Conservation (phyloP, 75 land plant species). For the Larix kaempferi region DNA sequence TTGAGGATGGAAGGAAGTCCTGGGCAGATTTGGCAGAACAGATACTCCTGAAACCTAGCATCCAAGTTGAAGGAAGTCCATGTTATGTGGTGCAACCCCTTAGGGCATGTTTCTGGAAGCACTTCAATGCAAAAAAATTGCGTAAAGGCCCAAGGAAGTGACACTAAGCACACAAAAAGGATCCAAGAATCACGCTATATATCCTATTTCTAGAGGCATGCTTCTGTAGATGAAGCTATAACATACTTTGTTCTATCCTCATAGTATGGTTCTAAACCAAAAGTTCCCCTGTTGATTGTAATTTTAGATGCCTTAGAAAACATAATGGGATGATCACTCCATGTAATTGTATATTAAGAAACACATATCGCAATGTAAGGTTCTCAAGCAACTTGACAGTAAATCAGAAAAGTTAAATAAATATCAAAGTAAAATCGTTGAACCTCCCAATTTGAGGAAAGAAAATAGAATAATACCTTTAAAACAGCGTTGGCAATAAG, state of each 20-base stretch:
- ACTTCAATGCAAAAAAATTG: too few relatives aligned
- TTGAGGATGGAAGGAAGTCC: too few relatives aligned
- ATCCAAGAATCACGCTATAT: neutral
- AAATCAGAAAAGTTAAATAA: neutral
- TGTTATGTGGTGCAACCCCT: too few relatives aligned
- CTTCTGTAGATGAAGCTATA: neutral
- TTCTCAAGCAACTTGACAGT: neutral
- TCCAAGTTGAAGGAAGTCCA: too few relatives aligned
- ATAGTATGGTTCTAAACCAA: neutral
- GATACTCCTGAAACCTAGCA: too few relatives aligned
- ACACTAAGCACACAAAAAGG: neutral
- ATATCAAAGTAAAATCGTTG: neutral
- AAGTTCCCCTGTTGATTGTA: neutral
- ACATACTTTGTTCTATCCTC: neutral
- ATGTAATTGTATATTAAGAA: neutral
- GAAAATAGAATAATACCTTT: conserved; percentile 51
- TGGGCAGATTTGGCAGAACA: too few relatives aligned
- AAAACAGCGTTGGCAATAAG: conserved; percentile 88
- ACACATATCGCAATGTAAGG: neutral
- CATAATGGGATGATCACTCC: neutral
- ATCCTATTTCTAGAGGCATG: neutral
- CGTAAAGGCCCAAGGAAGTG: too few relatives aligned
- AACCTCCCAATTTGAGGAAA: conserved; percentile 2
- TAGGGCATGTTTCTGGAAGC: too few relatives aligned
- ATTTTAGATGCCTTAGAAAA: too few relatives aligned